Conservation (phyloP, 805 yeast genomes). For the Isabelozyma heimii region DNA sequence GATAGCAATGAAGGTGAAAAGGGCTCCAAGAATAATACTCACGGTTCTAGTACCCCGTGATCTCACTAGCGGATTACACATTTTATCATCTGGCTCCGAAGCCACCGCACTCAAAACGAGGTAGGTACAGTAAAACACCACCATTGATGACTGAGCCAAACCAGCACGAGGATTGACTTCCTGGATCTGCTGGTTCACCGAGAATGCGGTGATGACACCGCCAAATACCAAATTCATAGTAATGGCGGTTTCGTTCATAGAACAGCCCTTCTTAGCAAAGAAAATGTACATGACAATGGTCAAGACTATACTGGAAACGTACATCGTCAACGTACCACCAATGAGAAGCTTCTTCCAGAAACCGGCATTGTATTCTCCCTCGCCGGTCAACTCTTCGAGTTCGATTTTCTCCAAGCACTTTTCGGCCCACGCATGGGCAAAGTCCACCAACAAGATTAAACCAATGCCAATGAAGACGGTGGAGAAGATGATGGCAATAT, state of each 20-base stretch:
- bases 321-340: slow-evolving; percentile 88
- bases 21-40: slow-evolving; percentile 83
- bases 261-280: slow-evolving; percentile 79
- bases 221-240: slow-evolving; percentile 69
- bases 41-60: slow-evolving; percentile 88
- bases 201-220: slow-evolving; percentile 61
- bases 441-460: slow-evolving; percentile 84
- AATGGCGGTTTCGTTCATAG: slow-evolving; percentile 86
- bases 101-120: slow-evolving; percentile 89
- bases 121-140: slow-evolving; percentile 88
- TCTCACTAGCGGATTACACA: slow-evolving; percentile 88
- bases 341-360: slow-evolving; percentile 81
- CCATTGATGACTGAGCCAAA: slow-evolving; percentile 95
- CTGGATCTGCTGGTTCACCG: slow-evolving; percentile 81
- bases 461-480: slow-evolving; percentile 88
- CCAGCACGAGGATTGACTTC: slow-evolving; percentile 95
- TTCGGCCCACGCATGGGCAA: slow-evolving; percentile 99
- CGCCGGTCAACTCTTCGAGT: slow-evolving; percentile 58
- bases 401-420: slow-evolving; percentile 89
- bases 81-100: slow-evolving; percentile 91
- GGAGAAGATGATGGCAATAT: slow-evolving; percentile 80
- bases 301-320: slow-evolving; percentile 66
- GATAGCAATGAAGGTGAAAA: slow-evolving; percentile 90
- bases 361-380: slow-evolving; percentile 44
- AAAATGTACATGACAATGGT: slow-evolving; percentile 77